Evolutionary conservation across 768 basidiomycete species (phyloP).

Genomic region (Russula sp.): DNA sequence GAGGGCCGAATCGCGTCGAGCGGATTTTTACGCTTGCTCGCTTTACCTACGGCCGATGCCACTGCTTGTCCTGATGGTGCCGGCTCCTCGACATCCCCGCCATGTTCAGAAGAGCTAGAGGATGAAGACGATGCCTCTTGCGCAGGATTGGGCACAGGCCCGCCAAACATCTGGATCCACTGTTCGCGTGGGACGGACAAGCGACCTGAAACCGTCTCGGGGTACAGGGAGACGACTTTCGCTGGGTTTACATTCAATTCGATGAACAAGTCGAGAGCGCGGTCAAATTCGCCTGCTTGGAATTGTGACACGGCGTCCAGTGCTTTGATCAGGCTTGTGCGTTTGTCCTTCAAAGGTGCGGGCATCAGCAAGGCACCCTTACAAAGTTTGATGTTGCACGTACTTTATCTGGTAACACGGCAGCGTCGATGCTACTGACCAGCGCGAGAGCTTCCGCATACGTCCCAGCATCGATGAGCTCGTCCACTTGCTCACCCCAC

Average conservation of each 20-base stretch:
- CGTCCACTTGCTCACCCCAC: conserved; percentile 81
- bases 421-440: conserved; percentile 60
- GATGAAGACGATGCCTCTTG: conserved; percentile 27
- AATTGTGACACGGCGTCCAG: conserved; percentile 80
- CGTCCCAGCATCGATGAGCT: conserved; percentile 59
- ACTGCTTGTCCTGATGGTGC: conserved; percentile 1
- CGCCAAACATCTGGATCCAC: conserved; percentile 85
- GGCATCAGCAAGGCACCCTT: neutral
- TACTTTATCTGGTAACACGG: conserved; percentile 60
- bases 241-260: conserved; percentile 89
- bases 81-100: conserved; percentile 10
- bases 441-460: conserved; percentile 80
- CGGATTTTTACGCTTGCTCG: conserved; percentile 48
- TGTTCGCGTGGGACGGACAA: conserved; percentile 58
- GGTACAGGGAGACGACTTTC: conserved; percentile 87
- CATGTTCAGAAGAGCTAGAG: conserved; percentile 13
- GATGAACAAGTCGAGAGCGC: conserved; percentile 82
- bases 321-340: conserved; percentile 54
- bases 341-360: conserved; percentile 40
- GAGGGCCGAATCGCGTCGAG: conserved; percentile 47
- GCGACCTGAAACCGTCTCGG: conserved; percentile 72
- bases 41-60: conserved; percentile 36
- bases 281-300: conserved; percentile 57
- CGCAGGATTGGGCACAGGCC: conserved; percentile 37
- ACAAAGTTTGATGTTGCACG: neutral